Base-by-base conservation (phyloP, 2,329 filamentous ascomycete genomes). In the Epicoccum sorghinum region DNA sequence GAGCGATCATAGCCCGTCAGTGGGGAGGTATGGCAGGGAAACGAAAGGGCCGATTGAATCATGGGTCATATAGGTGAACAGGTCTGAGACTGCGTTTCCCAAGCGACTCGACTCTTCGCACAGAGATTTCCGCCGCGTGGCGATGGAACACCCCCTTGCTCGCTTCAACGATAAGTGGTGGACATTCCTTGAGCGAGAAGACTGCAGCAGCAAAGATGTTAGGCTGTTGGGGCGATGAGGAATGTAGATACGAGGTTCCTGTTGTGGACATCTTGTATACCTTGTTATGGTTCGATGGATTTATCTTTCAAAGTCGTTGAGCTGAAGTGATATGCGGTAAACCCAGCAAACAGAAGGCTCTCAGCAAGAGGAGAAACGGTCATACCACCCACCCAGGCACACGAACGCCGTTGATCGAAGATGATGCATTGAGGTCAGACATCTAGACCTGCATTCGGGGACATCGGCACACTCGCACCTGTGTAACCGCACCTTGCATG, bases 401-500 rank as follows among this genome's bases (percentile, higher is more conserved):
- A 29, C 14, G 36, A 45, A 45, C 52, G 52, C 52, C 40, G 52
- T 41, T 49, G 42, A 32, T n/a, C 23, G 44, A 53, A 48, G 50
- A 32, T 49, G 44, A 42, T 50, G 57, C 51, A 22, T 32, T 42
- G 18, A 37, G 39, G 32, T 48, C 54, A 55, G 52, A 60, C 57
- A 57, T 58, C 33, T 43, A 25, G 35, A 10, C 47, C 58, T 27
- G 35, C 44, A 49, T 58, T 60, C 27, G 55, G 46, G 18, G 38
- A 32, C 29, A 29, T 49, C 51, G 45, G 52, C 29, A 41, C 27
- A 35, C 45, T 52, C 46, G 48, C 45, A 47, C 50, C 50, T 51
- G 67, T 71, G 50, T 52, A 39, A 69, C 65, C 60, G 57, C 46
- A 66, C 64, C 68, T 72, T 70, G 65, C 66, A 67, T 71, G 48